These are phyloP conservation scores for Lanmaoa pseudosensibilis DNA, from an alignment of 768 basidiomycete genomes.

Conservation along the genomic window DNA sequence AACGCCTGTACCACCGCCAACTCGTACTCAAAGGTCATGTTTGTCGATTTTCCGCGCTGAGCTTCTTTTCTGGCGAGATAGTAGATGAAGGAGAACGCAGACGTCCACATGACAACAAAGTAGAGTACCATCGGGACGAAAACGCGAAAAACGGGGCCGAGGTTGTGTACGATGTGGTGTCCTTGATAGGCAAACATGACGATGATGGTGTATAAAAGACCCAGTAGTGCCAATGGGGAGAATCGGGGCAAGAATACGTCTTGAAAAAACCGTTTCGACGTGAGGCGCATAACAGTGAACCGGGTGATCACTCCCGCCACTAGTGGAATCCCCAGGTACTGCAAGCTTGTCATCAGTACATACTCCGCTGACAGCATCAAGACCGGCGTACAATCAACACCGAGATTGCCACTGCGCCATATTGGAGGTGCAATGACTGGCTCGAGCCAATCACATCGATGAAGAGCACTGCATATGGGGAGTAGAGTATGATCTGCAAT, in stretches of 20 bases:
- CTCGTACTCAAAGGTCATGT: constrained; percentile 51
- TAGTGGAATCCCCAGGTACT: constrained; percentile 86
- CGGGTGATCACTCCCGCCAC: constrained; percentile 71
- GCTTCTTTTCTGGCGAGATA: constrained; percentile 41
- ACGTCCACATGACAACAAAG: constrained; percentile 74
- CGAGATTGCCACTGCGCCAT: constrained; percentile 60
- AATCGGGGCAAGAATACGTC: constrained; percentile 66
- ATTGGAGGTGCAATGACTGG: constrained; percentile 44
- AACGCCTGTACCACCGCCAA: constrained; percentile 77
- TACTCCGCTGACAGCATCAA: neutral
- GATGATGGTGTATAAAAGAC: constrained; percentile 78
- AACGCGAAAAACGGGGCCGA: constrained; percentile 76
- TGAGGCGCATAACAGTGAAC: constrained; percentile 46
- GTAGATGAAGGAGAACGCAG: constrained; percentile 58
- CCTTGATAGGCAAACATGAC: constrained; percentile 72
- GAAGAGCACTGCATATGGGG: constrained; percentile 73
- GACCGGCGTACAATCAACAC: constrained; percentile 64
- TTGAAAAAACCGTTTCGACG: constrained; percentile 50
- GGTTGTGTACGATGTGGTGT: constrained; percentile 69
- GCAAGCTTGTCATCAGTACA: neutral
- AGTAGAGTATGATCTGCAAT: constrained; percentile 69
- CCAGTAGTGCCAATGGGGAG: constrained; percentile 66
- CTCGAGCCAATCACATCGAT: constrained; percentile 65
- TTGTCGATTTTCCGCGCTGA: neutral
- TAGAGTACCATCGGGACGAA: constrained; percentile 81